Base-by-base conservation (phyloP, 1,139 yeast genomes). In the Lodderomyces theae region DNA sequence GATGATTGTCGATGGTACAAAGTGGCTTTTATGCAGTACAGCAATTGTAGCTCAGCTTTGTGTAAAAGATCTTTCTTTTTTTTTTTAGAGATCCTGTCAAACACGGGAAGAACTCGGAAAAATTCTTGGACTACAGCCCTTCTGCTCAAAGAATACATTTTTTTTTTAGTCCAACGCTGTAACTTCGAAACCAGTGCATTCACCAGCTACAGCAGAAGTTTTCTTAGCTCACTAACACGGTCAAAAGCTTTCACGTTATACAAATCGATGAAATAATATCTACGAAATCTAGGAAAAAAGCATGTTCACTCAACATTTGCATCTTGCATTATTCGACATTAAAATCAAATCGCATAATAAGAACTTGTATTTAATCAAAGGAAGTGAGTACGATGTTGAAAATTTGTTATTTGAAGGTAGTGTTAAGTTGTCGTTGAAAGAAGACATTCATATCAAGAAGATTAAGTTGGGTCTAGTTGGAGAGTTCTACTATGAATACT, bases 341-440 rank as follows among this genome's bases (percentile, higher is more conserved):
- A 62, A 55, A 40, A 38, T 82, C 30, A 71, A 70, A 42, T 66
- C 83, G 0, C 72, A 74, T 0, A 73, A 77, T 54, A 77, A 77
- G 42, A 80, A 81, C 57, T 57, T 77, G 35, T 47, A 81, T 0
- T 46, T 82, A 2, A 65, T 82, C 18, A 66, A 68, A 41, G 89
- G 87, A 0, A 71, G 79, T 23, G 82, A 78, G 36, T 66, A 65
- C 42, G 88, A 82, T 48, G 68, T 81, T 23, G 79, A 79, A 7
- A 66, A 76, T 2, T 66, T 77, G 0, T 66, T 74, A 3, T 53
- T 83, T 24, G 70, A 71, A 21, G 90, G 90, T 0, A 69, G 69
- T 34, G 68, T 82, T 35, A 79, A 80, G 26, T 62, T 82, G 37
- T 69, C 80, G 3, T 57, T 80, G 5, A 76, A 77, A 7, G 77